Percentiles rank a stretch among this genome's conserved stretches.
Conservation (phyloP, 345 rosid species). For the Arabidopsis thaliana region DNA sequence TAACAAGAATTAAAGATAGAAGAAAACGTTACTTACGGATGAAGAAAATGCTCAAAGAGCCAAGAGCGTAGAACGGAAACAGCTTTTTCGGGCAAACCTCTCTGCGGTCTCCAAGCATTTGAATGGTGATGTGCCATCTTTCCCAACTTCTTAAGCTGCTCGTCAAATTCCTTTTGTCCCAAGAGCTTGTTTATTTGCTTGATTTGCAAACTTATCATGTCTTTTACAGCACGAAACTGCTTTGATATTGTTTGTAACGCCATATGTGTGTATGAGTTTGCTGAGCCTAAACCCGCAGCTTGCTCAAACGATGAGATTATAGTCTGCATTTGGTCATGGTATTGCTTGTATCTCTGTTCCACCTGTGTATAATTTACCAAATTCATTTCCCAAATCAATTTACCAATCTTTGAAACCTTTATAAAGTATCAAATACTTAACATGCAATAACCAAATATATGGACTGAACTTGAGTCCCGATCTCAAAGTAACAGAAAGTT, state of each 20-base stretch:
- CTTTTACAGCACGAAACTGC: conserved; percentile 74
- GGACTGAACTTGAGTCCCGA: background rate
- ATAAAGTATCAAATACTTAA: conserved; percentile 3
- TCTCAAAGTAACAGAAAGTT: background rate
- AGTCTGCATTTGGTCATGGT: conserved; percentile 71
- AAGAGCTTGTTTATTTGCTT: conserved; percentile 58
- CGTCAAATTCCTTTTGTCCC: conserved; percentile 62
- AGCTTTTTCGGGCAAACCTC: conserved; percentile 85
- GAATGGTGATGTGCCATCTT: conserved; percentile 55
- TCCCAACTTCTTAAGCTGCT: conserved; percentile 47
- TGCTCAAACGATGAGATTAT: conserved; percentile 67
- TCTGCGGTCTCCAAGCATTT: conserved; percentile 79
- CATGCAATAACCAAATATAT: background rate
- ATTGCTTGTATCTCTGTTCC: conserved; percentile 74
- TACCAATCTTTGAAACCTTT: conserved; percentile 1
- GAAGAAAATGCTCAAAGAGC: conserved; percentile 90
- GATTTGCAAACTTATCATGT: conserved; percentile 64
- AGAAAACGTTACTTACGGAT: conserved; percentile 59
- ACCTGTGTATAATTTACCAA: conserved; percentile 50
- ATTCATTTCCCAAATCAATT: background rate
- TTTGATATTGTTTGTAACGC: conserved; percentile 75
- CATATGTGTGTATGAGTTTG: conserved; percentile 67
- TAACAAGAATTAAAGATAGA: background rate
- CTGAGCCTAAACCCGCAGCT: conserved; percentile 64
- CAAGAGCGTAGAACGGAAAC: conserved; percentile 79